Base-by-base conservation (phyloP, 805 yeast species). In the Lachancea lanzarotensis region DNA sequence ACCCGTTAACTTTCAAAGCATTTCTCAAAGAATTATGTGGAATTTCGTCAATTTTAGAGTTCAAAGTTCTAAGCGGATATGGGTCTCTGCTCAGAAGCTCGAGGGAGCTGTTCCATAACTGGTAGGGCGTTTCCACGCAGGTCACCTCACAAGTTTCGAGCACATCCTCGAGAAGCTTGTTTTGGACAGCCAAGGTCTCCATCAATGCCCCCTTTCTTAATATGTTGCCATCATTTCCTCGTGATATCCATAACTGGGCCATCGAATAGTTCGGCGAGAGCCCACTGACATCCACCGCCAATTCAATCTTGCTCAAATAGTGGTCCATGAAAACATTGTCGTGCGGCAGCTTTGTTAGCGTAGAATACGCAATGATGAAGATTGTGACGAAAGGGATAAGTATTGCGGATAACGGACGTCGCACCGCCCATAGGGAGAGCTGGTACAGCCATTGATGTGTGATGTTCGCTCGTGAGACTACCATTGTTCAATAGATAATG, bases 321-420 rank as follows among this genome's bases (percentile, higher is more conserved):
- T 51, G 54, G 5, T 66, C 54, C 11, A 63, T 52, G n/a, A 63
- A 54, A 39, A 56, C 59, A 3, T 68, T 42, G 11, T 70, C 50
- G 16, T 25, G 30, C 38, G 19, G 33, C 12, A 31, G 6, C 22
- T 17, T 32, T 51, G 71, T 69, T 11, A 77, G 52, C 0, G 78
- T 56, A 2, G 81, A 79, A 51, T 75, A 78, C 9, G 79, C 66
- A 18, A 78, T 46, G 3, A 73, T 58, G 46, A 78, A 72, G 8
- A 71, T 67, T 2, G 75, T 45, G 2, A 78, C 56, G 3, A 73
- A 64, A 1, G 82, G 81, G 66, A 73, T 64, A 9, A 78, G 62
- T 22, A 78, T 78, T 52, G 66, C 73, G 2, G 58, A 51, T 25
- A 68, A 54, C 5, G 76, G 78, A 34, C 63, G 60, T 48, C 52